Percentiles rank a stretch among this genome's conserved stretches.
phyloP scores from a whole-genome alignment of 2,329 filamentous ascomycete genomes.

The Pseudogymnoascus destructans region DNA sequence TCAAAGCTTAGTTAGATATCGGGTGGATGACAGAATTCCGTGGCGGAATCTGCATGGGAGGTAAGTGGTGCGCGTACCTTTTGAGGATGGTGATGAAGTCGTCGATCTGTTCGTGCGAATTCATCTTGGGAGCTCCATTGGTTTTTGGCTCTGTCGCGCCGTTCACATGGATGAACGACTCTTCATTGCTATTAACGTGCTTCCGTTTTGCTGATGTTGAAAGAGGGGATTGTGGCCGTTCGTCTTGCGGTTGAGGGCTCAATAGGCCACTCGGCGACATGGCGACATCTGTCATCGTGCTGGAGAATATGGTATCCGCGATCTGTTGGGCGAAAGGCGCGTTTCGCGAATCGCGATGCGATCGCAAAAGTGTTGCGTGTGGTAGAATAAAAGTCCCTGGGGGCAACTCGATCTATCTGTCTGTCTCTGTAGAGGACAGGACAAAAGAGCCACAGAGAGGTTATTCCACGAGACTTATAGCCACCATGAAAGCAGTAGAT shows the following conservation, averaged over 20 bases:
- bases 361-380: conserved; percentile 12
- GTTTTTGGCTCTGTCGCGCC: conserved; percentile 18
- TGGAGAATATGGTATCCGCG: conserved; percentile 10
- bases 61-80: conserved; percentile 27
- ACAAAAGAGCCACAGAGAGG: neutral
- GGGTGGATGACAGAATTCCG: conserved; percentile 14
- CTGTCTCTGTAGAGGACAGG: neutral
- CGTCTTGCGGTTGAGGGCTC: conserved; percentile 26
- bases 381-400: neutral
- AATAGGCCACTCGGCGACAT: conserved; percentile 32
- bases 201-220: conserved; percentile 39
- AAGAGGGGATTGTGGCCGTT: conserved; percentile 16
- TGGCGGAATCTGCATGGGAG: neutral
- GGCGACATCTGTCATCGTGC: conserved; percentile 14
- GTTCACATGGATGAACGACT: conserved; percentile 19
- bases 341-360: conserved; percentile 17
- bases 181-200: conserved; percentile 38
- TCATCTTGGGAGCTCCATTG: conserved; percentile 22
- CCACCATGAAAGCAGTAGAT: neutral
- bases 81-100: conserved; percentile 33
- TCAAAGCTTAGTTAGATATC: neutral
- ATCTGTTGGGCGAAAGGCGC: conserved; percentile 10
- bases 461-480: neutral
- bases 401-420: conserved; percentile 1
- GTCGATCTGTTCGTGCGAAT: conserved; percentile 27